Conservation (phyloP, 148 eudicot species). For the Vaccinium darrowii region DNA sequence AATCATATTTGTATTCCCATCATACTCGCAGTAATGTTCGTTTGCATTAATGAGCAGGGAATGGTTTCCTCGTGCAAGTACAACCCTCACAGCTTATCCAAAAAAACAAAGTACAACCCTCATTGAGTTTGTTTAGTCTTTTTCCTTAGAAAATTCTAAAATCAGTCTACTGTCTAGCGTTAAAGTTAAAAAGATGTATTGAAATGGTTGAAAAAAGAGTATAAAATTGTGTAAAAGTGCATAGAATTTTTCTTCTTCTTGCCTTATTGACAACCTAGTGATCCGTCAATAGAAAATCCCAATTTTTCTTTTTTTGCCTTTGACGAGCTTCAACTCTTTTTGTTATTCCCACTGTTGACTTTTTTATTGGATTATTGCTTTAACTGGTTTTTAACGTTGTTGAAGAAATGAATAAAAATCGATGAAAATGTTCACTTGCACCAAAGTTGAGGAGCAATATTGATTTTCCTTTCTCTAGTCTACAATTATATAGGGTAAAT, state of each 20-base stretch:
- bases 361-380: not conserved
- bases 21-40: not conserved
- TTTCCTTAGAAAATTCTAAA: not conserved
- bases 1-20: not conserved
- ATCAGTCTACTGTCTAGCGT: too few relatives aligned
- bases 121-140: not conserved
- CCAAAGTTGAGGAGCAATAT: too few relatives aligned
- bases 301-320: not conserved
- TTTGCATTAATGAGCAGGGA: not conserved
- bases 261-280: too few relatives aligned
- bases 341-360: not conserved
- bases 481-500: too few relatives aligned
- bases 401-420: not conserved
- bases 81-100: not conserved
- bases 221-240: too few relatives aligned
- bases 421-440: too few relatives aligned
- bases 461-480: not conserved
- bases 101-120: not conserved
- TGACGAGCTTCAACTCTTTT: not conserved
- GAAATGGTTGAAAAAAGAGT: too few relatives aligned
- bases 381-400: not conserved
- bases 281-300: too few relatives aligned
- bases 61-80: not conserved
- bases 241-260: too few relatives aligned
- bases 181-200: too few relatives aligned